phyloP scores from a whole-genome alignment of 805 yeast species.

The Komagataella phaffii region DNA sequence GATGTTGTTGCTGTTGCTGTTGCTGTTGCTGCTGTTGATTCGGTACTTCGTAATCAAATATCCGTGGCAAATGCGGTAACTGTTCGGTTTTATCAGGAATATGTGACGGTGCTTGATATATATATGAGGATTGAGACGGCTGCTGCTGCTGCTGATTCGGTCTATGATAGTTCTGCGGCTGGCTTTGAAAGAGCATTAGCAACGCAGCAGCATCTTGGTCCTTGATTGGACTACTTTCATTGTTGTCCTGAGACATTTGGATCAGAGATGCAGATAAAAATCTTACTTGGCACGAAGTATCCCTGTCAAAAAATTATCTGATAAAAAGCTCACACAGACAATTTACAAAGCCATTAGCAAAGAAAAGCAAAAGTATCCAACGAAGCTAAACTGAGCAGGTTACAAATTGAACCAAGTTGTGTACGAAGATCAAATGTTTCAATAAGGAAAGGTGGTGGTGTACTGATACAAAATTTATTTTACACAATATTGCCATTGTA shows the following conservation, averaged over 20 bases:
- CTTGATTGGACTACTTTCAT: slow-evolving; percentile 2
- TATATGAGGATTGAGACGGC: background rate
- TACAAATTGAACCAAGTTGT: background rate
- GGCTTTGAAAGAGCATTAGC: slow-evolving; percentile 23
- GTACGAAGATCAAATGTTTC: background rate
- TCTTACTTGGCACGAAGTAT: background rate
- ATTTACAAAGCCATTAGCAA: background rate
- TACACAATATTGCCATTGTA: background rate
- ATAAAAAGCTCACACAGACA: background rate
- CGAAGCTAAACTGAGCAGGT: background rate
- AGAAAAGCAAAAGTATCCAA: background rate
- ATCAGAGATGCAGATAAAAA: background rate
- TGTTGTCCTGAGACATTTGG: background rate
- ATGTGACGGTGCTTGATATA: slow-evolving; percentile 3
- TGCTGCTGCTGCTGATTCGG: background rate
- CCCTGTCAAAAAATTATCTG: background rate
- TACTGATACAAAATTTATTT: background rate
- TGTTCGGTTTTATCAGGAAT: slow-evolving; percentile 1
- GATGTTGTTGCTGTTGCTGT: too few relatives aligned
- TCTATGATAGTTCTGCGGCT: slow-evolving; percentile 4
- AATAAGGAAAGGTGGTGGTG: background rate
- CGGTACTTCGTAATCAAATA: background rate
- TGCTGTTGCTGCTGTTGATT: background rate
- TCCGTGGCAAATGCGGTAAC: background rate
- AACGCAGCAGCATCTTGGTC: slow-evolving; percentile 26